A percentile compares a stretch with the other conserved stretches of the same genome.
These are phyloP conservation scores for Mycena crocata DNA, from an alignment of 768 basidiomycete species.

Conservation along the genomic window DNA sequence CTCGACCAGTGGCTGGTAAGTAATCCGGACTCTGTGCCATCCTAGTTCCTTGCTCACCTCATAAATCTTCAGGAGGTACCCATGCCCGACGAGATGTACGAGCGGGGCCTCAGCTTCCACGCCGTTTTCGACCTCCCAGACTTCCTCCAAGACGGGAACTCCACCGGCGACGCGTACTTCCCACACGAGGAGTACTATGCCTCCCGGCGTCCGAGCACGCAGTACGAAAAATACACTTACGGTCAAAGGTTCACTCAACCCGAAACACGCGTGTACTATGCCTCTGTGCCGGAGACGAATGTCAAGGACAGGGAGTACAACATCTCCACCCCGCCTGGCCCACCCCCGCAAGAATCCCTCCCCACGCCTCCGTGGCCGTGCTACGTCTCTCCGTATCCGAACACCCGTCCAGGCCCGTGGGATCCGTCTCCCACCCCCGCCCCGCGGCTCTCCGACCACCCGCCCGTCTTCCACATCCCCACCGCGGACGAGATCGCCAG, in stretches of 20 bases:
- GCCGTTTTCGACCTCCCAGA: neutral
- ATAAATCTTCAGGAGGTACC: neutral
- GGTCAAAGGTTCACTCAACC: too few species aligned
- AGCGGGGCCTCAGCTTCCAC: neutral
- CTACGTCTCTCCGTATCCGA: too few species aligned
- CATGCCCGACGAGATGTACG: neutral
- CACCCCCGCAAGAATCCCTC: neutral
- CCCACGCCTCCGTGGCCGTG: too few species aligned
- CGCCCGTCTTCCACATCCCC: neutral
- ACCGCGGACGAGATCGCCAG: neutral
- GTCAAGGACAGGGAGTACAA: too few species aligned
- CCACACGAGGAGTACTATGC: neutral
- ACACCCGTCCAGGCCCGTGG: too few species aligned
- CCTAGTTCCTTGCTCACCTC: neutral
- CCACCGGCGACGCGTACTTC: neutral
- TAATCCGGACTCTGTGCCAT: too few species aligned
- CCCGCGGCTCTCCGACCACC: neutral
- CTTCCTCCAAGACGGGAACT: slow-evolving; percentile 3
- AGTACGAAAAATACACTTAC: too few species aligned
- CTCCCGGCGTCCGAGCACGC: neutral
- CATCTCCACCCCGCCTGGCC: too few species aligned
- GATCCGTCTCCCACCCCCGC: too few species aligned
- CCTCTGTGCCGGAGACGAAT: too few species aligned
- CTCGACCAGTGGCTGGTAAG: neutral
- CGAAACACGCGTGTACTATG: too few species aligned